Evolutionary conservation across 495 filamentous ascomycete genomes (phyloP), one percentile per base, ranked within the genome.

Genomic region (Talaromyces thailandensis): DNA sequence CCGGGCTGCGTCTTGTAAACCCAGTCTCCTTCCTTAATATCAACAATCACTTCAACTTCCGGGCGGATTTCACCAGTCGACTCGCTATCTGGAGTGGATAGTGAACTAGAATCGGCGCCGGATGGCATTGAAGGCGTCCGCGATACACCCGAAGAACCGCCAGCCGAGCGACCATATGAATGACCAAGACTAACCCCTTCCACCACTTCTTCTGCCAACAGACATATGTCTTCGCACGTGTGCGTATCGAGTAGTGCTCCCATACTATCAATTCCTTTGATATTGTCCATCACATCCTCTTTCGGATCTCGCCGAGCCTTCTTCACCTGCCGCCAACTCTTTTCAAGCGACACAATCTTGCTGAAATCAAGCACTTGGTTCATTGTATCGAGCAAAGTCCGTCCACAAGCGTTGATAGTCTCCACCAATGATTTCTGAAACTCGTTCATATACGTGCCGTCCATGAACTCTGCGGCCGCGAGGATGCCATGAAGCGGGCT

Each of bases 401-500:
- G 82, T 0, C 87, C 88, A 62, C 88, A 94, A 4, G 85, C 84
- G 57, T 90, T 85, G 59, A 94, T 82, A 6, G 88, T 91, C 56
- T 88, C 81, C 1, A 91, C 76, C 48, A 91, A 78, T n/a, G 83
- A 85, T 28, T 75, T 73, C 68, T 90, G 87, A 37, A 82, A 82
- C 37, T 80, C 73, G 61, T 77, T 77, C 2, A 77, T 67, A 16
- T 75, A 62, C 2, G 77, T 81, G n/a, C 75, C 73, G 32, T 76
- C 71, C 51, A 82, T 63, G 61, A 95, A 86, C 67, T 94, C 89
- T 1, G 84, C 84, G 51, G 83, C 86, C 0, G 86, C 87, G 2
- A 92, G 69, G 51, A 92, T 89, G 0, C 89, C 89, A 64, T 92
- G 88, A 6, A 95, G 72, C 1, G 91, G 91, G 18, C 84, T 89